These are phyloP conservation scores for Pythium chondricola DNA, from an alignment of 352 stramenopile species.

Conservation along the genomic window DNA sequence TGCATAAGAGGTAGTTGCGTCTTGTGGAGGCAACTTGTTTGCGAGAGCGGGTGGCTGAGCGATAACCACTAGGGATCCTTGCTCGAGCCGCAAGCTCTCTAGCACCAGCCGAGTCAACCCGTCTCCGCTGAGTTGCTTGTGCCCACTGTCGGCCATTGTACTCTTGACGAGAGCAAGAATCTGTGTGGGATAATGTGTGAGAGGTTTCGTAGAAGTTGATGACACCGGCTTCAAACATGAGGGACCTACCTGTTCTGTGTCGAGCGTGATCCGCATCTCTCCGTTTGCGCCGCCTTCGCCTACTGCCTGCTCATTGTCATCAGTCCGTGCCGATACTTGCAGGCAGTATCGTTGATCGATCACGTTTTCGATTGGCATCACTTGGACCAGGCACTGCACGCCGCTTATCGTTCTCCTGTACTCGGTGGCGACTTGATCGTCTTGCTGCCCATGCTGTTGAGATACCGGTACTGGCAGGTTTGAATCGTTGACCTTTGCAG, in stretches of 20 bases:
- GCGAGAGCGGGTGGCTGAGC: neutral
- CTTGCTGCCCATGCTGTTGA: too few relatives aligned
- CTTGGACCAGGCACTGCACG: too few relatives aligned
- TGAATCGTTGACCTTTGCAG: too few relatives aligned
- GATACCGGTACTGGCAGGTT: too few relatives aligned
- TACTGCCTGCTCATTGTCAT: neutral
- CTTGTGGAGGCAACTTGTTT: neutral
- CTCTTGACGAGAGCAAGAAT: neutral
- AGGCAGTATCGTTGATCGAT: too few relatives aligned
- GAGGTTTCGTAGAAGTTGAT: neutral
- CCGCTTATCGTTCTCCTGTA: too few relatives aligned
- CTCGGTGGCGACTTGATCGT: too few relatives aligned
- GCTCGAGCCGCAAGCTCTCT: neutral
- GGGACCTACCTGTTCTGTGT: conserved; percentile 5
- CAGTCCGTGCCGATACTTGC: too few relatives aligned
- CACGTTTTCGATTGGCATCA: too few relatives aligned
- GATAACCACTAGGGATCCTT: neutral
- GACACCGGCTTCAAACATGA: neutral
- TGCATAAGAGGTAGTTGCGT: too few relatives aligned
- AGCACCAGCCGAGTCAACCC: neutral
- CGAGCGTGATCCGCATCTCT: neutral
- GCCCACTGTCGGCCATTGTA: neutral
- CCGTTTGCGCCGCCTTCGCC: neutral
- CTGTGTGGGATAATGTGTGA: neutral
- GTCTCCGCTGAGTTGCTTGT: neutral